phyloP scores from a whole-genome alignment of 176 grass and related monocot genomes.

The Cymbopogon citratus region DNA sequence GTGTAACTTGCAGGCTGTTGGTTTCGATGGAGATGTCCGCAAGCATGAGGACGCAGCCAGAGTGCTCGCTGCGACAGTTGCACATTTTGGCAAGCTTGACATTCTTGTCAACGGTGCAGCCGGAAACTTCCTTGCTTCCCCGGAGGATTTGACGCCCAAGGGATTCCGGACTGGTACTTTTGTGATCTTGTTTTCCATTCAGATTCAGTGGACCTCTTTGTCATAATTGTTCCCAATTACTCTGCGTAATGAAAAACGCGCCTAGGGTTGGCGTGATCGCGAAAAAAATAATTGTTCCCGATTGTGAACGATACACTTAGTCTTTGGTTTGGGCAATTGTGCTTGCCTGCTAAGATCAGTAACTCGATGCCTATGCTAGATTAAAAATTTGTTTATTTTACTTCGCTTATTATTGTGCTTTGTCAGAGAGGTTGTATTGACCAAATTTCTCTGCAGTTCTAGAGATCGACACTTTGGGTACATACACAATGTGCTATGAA shows the following conservation, averaged over 20 bases:
- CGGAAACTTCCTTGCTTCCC: conserved; percentile 90
- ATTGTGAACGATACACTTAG: not conserved
- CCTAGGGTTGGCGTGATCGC: too few relatives aligned
- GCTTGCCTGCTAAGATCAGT: not conserved
- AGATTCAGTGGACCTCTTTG: not conserved
- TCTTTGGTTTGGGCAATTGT: not conserved
- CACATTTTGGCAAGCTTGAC: conserved; percentile 77
- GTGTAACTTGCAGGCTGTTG: conserved; percentile 56
- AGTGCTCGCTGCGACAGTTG: conserved; percentile 53
- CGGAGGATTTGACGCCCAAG: conserved; percentile 92
- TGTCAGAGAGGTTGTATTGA: not conserved
- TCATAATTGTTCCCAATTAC: not conserved
- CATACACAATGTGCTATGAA: conserved; percentile 86
- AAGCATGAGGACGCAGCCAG: conserved; percentile 73
- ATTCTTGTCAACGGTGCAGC: conserved; percentile 94
- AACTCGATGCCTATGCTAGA: not conserved
- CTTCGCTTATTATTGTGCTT: too few relatives aligned
- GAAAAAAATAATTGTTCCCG: not conserved
- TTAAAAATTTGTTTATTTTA: not conserved
- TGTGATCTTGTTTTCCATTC: not conserved
- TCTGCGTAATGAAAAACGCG: too few relatives aligned
- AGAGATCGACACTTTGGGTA: conserved; percentile 88
- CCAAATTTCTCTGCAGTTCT: conserved; percentile 47
- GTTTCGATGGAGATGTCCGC: conserved; percentile 82
- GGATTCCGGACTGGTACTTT: conserved; percentile 78